Conservation (phyloP, 192 early-diverging fungal species). For the Lunasporangiospora selenospora region DNA sequence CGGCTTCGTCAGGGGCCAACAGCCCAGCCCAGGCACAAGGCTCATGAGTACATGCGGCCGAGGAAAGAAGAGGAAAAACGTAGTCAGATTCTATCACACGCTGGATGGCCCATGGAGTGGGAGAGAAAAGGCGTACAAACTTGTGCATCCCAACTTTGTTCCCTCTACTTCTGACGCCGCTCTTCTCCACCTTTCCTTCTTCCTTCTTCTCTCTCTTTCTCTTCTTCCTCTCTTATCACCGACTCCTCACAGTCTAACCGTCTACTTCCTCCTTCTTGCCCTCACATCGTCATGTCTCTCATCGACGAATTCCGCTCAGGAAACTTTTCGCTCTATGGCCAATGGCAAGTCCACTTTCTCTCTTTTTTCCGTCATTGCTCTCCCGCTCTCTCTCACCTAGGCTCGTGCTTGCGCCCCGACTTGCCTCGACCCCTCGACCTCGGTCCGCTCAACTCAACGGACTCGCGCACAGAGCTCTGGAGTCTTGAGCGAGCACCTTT, state of each 20-base stretch:
- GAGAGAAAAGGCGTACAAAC: no score
- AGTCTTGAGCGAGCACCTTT: no score
- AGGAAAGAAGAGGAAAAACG: neutral
- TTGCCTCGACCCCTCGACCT: no score
- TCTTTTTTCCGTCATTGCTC: neutral
- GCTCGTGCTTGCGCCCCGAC: no score
- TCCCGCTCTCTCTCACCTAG: neutral
- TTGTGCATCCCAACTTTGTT: no score
- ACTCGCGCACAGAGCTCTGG: no score
- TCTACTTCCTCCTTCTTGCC: neutral
- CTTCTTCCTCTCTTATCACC: neutral
- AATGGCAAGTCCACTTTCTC: constrained; percentile 48
- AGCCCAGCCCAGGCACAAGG: neutral
- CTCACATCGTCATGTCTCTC: constrained; percentile 41
- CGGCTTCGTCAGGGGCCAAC: no score
- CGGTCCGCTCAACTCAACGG: no score
- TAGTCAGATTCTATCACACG: no score
- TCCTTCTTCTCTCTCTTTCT: constrained; percentile 1
- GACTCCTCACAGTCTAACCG: neutral
- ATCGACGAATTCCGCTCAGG: constrained; percentile 54
- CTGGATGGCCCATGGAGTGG: no score
- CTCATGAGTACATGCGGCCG: neutral
- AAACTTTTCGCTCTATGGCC: constrained; percentile 60
- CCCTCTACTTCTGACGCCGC: neutral
- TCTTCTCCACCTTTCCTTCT: neutral